Evolutionary conservation across 345 rosid species (phyloP).

Genomic region (Citrus sinensis): DNA sequence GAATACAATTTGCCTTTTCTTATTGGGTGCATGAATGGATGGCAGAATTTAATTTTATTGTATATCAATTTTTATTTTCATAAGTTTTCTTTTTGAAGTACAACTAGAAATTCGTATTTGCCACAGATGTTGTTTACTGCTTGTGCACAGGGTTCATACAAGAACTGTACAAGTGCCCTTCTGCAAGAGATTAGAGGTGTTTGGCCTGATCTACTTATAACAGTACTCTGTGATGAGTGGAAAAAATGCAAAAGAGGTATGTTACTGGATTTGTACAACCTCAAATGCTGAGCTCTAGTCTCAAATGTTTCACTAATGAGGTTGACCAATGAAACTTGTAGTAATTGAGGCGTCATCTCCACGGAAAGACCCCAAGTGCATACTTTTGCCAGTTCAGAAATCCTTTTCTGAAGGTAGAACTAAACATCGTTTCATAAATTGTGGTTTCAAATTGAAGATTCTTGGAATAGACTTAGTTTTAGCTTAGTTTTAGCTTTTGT

Average conservation of each 20-base stretch:
- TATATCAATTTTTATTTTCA: neutral
- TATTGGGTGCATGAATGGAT: too few species aligned
- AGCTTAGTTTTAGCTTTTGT: neutral
- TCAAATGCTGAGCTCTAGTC: conserved; percentile 8
- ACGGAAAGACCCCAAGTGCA: conserved; percentile 70
- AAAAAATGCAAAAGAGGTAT: conserved; percentile 93
- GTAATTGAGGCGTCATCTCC: conserved; percentile 93
- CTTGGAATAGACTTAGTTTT: neutral
- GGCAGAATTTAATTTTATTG: neutral
- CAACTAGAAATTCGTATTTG: neutral
- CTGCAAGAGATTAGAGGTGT: conserved; percentile 60
- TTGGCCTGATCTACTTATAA: conserved; percentile 83
- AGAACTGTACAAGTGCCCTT: conserved; percentile 48
- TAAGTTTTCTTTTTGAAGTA: neutral
- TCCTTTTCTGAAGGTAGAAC: conserved; percentile 54
- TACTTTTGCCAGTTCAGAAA: conserved; percentile 59
- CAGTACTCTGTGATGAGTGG: conserved; percentile 84
- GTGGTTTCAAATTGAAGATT: conserved; percentile 12
- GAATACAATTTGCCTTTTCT: neutral
- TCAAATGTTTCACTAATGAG: conserved; percentile 12
- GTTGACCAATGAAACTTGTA: conserved; percentile 29
- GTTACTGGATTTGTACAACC: neutral
- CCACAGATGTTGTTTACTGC: neutral
- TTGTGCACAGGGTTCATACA: conserved; percentile 63
- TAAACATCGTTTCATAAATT: neutral